Percentiles rank a stretch among this genome's conserved stretches.
Evolutionary conservation across 176 grass and related monocot genomes (phyloP).

Genomic region (Oryza meyeriana): DNA sequence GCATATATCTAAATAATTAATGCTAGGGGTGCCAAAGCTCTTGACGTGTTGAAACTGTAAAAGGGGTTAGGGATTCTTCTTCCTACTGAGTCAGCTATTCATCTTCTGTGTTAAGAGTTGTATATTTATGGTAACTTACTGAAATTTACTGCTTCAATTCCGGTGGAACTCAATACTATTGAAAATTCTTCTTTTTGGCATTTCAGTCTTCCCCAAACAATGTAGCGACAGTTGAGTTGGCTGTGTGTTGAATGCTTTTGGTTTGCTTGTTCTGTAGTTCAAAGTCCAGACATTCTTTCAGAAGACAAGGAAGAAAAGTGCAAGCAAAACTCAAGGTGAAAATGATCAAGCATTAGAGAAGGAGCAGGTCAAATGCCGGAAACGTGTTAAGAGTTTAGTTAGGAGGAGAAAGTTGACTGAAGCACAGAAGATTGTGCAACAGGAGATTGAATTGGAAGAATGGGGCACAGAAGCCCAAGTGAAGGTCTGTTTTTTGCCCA

Average conservation of each 20-base stretch:
- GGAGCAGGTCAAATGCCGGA: slow-evolving; percentile 56
- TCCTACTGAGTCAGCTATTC: neutral
- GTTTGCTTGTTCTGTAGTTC: slow-evolving; percentile 49
- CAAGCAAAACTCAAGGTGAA: slow-evolving; percentile 46
- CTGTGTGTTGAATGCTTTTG: neutral
- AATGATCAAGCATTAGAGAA: slow-evolving; percentile 44
- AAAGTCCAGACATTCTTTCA: slow-evolving; percentile 83
- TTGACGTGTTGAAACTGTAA: neutral
- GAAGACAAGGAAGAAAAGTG: slow-evolving; percentile 60
- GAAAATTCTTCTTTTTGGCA: neutral
- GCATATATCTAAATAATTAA: neutral
- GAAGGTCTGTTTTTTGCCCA: slow-evolving; percentile 49
- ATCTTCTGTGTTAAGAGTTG: slow-evolving; percentile 4
- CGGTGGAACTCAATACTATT: neutral
- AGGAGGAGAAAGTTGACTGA: slow-evolving; percentile 64
- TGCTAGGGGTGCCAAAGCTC: neutral
- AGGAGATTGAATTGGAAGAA: slow-evolving; percentile 73
- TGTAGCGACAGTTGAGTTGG: slow-evolving; percentile 7
- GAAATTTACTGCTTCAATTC: neutral
- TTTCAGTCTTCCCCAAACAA: neutral
- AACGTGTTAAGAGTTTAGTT: slow-evolving; percentile 60
- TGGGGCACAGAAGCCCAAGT: slow-evolving; percentile 85
- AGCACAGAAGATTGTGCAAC: slow-evolving; percentile 73
- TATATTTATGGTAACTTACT: neutral
- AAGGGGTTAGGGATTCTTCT: slow-evolving; percentile 3